phyloP scores from a whole-genome alignment of 352 stramenopile genomes.

The Phytophthora crassamura region DNA sequence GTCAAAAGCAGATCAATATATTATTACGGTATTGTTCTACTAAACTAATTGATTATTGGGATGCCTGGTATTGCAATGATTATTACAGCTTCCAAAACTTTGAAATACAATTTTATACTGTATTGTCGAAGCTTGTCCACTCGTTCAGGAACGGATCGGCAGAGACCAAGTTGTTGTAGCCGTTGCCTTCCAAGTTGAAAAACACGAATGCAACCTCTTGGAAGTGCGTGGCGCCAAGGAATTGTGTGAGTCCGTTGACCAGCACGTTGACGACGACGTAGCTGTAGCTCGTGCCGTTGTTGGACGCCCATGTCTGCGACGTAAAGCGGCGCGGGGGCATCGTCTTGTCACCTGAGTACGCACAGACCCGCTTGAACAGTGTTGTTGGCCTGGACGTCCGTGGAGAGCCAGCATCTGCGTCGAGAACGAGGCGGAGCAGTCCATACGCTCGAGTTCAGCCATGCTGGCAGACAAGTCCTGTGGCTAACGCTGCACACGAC shows the following conservation, averaged over 20 bases:
- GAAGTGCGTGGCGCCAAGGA: constrained; percentile 27
- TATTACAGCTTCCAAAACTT: too few relatives aligned
- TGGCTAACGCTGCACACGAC: background rate
- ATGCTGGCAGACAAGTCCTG: background rate
- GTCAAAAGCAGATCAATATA: too few relatives aligned
- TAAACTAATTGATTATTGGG: too few relatives aligned
- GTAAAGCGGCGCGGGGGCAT: constrained; percentile 32
- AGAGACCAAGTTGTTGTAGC: constrained; percentile 37
- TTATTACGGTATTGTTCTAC: too few relatives aligned
- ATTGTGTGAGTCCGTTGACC: constrained; percentile 11
- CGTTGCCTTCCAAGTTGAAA: constrained; percentile 36
- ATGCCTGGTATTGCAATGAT: too few relatives aligned
- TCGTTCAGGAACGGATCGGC: constrained; percentile 35
- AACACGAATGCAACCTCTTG: constrained; percentile 41
- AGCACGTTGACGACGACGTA: constrained; percentile 40
- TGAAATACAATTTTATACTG: too few relatives aligned
- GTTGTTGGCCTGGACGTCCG: background rate
- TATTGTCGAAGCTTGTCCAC: constrained; percentile 23
- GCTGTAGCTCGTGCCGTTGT: constrained; percentile 35
- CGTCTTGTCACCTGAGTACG: constrained; percentile 23
- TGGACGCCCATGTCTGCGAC: constrained; percentile 30
- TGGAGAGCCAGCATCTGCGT: background rate
- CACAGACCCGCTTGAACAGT: constrained; percentile 28
- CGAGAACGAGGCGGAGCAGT: too few relatives aligned
- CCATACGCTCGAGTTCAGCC: background rate